Evolutionary conservation across 192 early-diverging fungal species (phyloP), one percentile per base, ranked within the genome.

Genomic region (Mortierella claussenii): DNA sequence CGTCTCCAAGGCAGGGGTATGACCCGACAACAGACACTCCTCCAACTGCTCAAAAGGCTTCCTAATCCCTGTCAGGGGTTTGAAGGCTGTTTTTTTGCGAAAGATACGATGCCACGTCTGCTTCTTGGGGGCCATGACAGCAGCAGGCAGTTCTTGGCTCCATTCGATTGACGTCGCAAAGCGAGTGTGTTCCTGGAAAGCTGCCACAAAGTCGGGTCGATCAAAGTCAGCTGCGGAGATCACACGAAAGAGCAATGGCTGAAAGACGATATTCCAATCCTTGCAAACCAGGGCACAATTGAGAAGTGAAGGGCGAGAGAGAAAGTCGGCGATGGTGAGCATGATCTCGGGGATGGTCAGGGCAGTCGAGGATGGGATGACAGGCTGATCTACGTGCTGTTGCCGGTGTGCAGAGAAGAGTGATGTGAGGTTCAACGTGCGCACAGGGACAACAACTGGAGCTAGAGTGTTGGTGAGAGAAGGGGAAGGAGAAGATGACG

Each of bases 141-240:
- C 20, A 2, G 31, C 15, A 7, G 70, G 33, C 3, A 40, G 30
- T n/a, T 60, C 62, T 55, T 75, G 70, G 63, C 65, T 66, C 70
- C 70, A 75, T 18, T 66, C 63, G 45, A 75, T 60, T 1, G 70
- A 75, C 3, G 62, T 60, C 0, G 70, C 63, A 40, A 66, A 65
- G 11, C 57, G 63, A 13, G 70, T 42, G 8, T 75, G 20, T 28
- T 60, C 31, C 1, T 62, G 28, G 36, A 76, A 67, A 34, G 65
- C 59, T 1, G 18, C 23, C 15, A 62, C 33, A 27, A 76, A 76
- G 3, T 56, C 52, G 0, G 59, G 56, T 1, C 47, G 57, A 45
- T 76, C 64, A 60, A 76, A 76, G 18, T 76, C 64, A 1, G 63
- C 12, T 11, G 64, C 12, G 1, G 51, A 10, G 37, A 76, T 40